Percentiles rank a stretch among this genome's conserved stretches.
phyloP scores from a whole-genome alignment of 2,329 filamentous ascomycete species.

The Rhinocladiella mackenziei region DNA sequence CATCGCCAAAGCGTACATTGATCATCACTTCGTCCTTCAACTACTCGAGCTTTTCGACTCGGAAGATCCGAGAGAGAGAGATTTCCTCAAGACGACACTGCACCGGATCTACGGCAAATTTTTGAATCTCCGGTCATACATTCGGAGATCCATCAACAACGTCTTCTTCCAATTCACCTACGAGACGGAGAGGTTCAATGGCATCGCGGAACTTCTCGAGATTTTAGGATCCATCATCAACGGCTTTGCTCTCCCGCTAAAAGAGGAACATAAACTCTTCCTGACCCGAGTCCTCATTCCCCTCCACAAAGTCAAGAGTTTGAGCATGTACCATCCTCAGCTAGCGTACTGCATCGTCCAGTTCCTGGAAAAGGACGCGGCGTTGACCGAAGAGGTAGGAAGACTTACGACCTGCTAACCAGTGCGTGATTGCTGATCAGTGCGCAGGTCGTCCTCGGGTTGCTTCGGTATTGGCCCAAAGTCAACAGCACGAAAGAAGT shows the following conservation, averaged over 20 bases:
- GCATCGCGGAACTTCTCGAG: conserved; percentile 92
- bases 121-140: conserved; percentile 93
- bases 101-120: conserved; percentile 99
- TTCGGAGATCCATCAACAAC: conserved; percentile 97
- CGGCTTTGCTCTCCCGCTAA: conserved; percentile 90
- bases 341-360: conserved; percentile 98
- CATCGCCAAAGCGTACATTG: conserved; percentile 97
- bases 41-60: conserved; percentile 98
- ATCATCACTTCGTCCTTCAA: conserved; percentile 92
- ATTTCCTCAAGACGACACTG: conserved; percentile 96
- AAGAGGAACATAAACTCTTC: conserved; percentile 98
- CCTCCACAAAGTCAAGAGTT: conserved; percentile 94
- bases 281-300: conserved; percentile 88
- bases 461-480: conserved; percentile 97
- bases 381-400: conserved; percentile 86
- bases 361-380: conserved; percentile 96
- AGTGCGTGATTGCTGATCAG: conserved; percentile 20
- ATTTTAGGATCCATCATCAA: conserved; percentile 99
- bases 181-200: conserved; percentile 97
- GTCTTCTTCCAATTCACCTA: conserved; percentile 99
- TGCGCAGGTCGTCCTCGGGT: conserved; percentile 77
- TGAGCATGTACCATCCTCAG: conserved; percentile 99
- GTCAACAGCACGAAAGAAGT: conserved; percentile 99
- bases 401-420: conserved; percentile 16
- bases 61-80: conserved; percentile 90